Base-by-base conservation (phyloP, 116 monocot species). In the Posidonia oceanica region DNA sequence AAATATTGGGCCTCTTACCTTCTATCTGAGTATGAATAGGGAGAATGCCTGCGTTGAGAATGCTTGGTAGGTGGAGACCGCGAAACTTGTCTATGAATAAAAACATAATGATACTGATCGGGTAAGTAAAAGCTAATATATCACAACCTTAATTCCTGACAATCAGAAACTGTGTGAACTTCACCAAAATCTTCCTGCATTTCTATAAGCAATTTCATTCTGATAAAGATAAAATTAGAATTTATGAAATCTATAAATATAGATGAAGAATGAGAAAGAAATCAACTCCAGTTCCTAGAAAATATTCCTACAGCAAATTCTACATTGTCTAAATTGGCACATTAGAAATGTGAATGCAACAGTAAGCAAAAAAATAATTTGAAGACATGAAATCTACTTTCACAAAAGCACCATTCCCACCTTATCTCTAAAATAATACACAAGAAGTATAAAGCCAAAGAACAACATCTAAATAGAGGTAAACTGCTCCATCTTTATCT, bases 51-150 rank as follows among this genome's bases (percentile, higher is more conserved):
- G 81, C 78, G 80, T 73, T 90, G 90, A 75, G 90, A 83, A 85
- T 94, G 87, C 90, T 87, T 90, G 85, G 85, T 84, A 90, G 71
- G 83, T 77, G 90, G 94, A 79, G 94, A 94, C 87, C 90, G 83
- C 83, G 87, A 90, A 79, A 66, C 73, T 77, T 81, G 94, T 94
- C 94, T 94, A 90, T 59, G 90, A 81, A 90, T 85, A 74, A 76
- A 83, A 85, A 94, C 69, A 75, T 75, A 77, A 94, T 85, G 71
- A 94, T 80, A 79, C 83, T 80, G 70, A 75, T 75, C 52, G 69
- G 68, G 82, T 93, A 79, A 94, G 87, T 88, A 80, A 77, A 83
- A 58, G 58, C 69, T 58, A 75, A 60, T 39, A 73, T 69, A 77
- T 71, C 63, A 68, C 74, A 70, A 70, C 70, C 14, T 58, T 70